Evolutionary conservation across 148 eudicot species (phyloP).

Genomic region (Persicaria maculosa): DNA sequence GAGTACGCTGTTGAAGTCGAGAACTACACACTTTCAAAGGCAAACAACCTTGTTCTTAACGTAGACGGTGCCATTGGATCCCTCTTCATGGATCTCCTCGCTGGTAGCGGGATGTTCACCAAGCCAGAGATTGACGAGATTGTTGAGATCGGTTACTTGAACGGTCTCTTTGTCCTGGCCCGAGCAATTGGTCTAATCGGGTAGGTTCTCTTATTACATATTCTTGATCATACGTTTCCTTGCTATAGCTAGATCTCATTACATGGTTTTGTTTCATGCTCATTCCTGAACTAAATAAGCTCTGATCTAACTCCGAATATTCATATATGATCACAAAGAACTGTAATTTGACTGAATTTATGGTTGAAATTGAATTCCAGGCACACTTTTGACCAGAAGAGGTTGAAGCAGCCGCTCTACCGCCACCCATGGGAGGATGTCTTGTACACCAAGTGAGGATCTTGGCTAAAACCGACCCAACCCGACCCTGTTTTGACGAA

Average conservation of each 20-base stretch:
- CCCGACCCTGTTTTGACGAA: neutral
- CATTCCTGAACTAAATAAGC: too few species aligned
- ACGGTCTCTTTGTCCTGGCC: constrained; percentile 84
- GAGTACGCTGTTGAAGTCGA: constrained; percentile 89
- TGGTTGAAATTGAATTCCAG: constrained; percentile 30
- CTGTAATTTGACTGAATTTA: neutral
- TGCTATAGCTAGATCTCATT: too few species aligned
- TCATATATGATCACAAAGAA: neutral
- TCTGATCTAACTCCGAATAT: neutral
- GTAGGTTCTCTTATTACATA: constrained; percentile 26
- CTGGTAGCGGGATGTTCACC: constrained; percentile 88
- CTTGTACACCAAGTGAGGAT: constrained; percentile 77
- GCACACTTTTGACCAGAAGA: constrained; percentile 98
- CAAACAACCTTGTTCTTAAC: constrained; percentile 78
- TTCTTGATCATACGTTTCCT: too few species aligned
- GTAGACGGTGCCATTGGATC: constrained; percentile 94
- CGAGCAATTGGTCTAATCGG: constrained; percentile 93
- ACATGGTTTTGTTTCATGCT: too few species aligned
- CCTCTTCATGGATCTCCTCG: constrained; percentile 88
- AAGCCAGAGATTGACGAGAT: constrained; percentile 88
- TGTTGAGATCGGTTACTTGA: constrained; percentile 75
- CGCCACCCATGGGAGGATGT: constrained; percentile 99
- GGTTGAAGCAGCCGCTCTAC: constrained; percentile 91
- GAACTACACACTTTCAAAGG: constrained; percentile 88
- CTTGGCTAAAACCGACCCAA: neutral